Conservation (phyloP, 352 stramenopile genomes). For the Thraustochytrium striatum region DNA sequence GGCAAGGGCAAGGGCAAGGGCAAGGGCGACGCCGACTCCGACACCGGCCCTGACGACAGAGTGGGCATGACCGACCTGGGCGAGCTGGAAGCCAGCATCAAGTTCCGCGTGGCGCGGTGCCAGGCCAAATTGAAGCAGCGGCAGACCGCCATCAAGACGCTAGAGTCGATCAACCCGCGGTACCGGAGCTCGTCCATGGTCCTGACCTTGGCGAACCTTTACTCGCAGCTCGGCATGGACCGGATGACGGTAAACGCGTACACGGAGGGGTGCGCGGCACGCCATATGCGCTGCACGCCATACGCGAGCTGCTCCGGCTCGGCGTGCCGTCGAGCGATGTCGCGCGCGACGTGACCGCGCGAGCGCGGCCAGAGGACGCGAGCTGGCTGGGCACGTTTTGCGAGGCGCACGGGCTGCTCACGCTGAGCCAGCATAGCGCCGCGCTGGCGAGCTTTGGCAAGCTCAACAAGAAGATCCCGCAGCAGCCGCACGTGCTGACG, state of each 20-base stretch:
- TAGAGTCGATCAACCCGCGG: slow-evolving; percentile 16
- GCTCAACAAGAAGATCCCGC: slow-evolving; percentile 2
- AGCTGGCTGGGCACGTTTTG: slow-evolving; percentile 15
- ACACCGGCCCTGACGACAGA: not conserved
- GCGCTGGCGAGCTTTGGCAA: slow-evolving; percentile 18
- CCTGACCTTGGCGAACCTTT: slow-evolving; percentile 15
- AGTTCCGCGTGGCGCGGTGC: slow-evolving; percentile 9
- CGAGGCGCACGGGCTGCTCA: slow-evolving; percentile 8
- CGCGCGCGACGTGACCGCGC: not conserved
- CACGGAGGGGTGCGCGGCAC: not conserved
- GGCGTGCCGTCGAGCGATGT: slow-evolving; percentile 9
- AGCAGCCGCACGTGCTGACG: slow-evolving; percentile 6
- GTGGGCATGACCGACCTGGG: too few species aligned
- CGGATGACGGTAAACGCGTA: not conserved
- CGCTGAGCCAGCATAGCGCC: not conserved
- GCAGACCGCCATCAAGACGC: not conserved
- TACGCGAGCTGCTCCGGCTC: not conserved
- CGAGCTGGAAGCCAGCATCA: not conserved
- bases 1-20: not conserved
- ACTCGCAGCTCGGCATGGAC: slow-evolving; percentile 9
- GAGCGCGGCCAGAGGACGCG: not conserved
- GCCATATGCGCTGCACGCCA: slow-evolving; percentile 12
- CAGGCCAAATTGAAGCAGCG: not conserved
- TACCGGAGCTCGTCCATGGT: not conserved
- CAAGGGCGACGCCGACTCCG: not conserved